Base-by-base conservation (phyloP, 805 yeast genomes). In the Lipomyces yamadae region DNA sequence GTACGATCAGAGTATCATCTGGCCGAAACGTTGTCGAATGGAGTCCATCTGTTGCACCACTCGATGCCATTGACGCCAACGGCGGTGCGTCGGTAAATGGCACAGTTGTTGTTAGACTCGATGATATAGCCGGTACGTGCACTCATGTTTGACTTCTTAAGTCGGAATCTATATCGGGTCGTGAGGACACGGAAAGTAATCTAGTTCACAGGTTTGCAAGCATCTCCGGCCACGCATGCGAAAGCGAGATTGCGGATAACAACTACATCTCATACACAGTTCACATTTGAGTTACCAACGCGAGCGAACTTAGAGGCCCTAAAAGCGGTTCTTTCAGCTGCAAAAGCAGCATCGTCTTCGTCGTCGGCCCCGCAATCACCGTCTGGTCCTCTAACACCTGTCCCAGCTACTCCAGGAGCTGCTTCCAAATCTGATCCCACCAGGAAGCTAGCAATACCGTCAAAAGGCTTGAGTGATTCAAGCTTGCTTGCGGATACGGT, bases 241-340 rank as follows among this genome's bases (percentile, higher is more conserved):
- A 72, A 72, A 61, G 65, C 73, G 37, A 70, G 75, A 7, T 68
- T 75, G 61, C 66, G 72, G 60, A 70, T 73, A 18, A 65, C 67
- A 3, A 67, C 73, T 18, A 55, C 63, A 15, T 64, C 60, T 33
- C 72, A 63, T 60, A 72, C 70, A 39, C 74, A 76, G 55, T 79
- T 80, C 33, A 77, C 84, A 53, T 86, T 92, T 68, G 81, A 89
- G 0, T 91, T 92, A 77, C 86, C 85, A 64, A 88, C 86, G 73
- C 80, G 95, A 60, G 85, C 86, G 24, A 88, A 90, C 6, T 89
- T 92, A 91, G 91, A 89, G 69, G 84, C 83, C 68, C 86, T 88
- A 66, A 91, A 89, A 74, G 85, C 83, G 45, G 81, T 89, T 0
- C 77, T 90, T 11, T 92, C 89, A 72, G 87, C 60, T 7, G 66